These are phyloP conservation scores for Penicillium verhagenii DNA, from an alignment of 495 filamentous ascomycete species.

Conservation along the genomic window DNA sequence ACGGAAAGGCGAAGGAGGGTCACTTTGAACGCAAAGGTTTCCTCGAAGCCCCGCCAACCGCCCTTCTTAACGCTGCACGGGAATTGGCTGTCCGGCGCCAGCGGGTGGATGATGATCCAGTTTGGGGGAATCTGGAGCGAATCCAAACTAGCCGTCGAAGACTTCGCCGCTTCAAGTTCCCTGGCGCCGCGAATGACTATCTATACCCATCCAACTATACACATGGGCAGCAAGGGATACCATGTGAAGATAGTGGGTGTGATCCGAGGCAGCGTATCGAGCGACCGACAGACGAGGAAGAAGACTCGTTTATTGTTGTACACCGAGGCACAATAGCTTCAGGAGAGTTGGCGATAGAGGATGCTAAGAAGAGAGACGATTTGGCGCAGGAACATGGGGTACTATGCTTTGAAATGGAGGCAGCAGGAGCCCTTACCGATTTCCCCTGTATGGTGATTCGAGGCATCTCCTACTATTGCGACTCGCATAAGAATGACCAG, in stretches of 20 bases:
- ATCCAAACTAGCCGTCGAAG: not conserved
- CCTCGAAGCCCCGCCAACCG: not conserved
- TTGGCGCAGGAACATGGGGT: conserved; percentile 4
- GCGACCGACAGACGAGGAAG: conserved; percentile 11
- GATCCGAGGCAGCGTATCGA: conserved; percentile 8
- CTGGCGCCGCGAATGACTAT: conserved; percentile 14
- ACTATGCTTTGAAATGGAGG: conserved; percentile 22
- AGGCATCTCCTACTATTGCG: not conserved
- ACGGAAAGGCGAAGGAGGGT: not conserved
- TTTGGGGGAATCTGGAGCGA: not conserved
- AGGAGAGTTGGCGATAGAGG: conserved; percentile 30
- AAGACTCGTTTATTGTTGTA: conserved; percentile 16
- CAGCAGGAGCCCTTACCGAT: not conserved
- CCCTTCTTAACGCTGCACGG: not conserved
- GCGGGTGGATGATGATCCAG: not conserved
- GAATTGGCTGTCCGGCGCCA: not conserved
- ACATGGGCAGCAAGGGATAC: conserved; percentile 8
- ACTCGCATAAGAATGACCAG: not conserved
- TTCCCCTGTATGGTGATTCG: not conserved
- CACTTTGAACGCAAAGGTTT: not conserved
- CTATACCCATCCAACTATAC: conserved; percentile 26
- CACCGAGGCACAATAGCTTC: conserved; percentile 40
- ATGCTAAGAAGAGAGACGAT: conserved; percentile 21
- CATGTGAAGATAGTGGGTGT: conserved; percentile 20
- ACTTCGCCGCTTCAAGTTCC: not conserved